phyloP scores from a whole-genome alignment of 1,284 basidiomycete genomes.

The Lentinula novae-zelandiae region DNA sequence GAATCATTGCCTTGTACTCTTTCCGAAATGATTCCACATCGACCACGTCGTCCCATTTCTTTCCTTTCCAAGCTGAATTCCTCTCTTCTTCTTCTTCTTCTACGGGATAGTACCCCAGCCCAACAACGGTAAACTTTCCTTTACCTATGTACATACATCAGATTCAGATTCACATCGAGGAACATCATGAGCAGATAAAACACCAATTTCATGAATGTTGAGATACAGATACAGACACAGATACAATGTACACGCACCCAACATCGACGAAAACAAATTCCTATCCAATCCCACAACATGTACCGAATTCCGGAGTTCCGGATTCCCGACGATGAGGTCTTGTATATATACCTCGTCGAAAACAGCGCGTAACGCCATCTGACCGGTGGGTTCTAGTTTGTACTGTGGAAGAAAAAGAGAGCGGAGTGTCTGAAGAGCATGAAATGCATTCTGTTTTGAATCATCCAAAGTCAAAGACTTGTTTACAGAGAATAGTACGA shows the following conservation, averaged over 20 bases:
- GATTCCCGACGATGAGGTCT: neutral
- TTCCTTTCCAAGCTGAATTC: neutral
- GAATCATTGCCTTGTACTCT: neutral
- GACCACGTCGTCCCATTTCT: conserved; percentile 3
- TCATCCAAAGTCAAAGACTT: too few species aligned
- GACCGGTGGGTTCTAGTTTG: conserved; percentile 2
- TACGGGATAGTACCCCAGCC: neutral
- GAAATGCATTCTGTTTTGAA: too few species aligned
- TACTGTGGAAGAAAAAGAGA: neutral
- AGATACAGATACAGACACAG: too few species aligned
- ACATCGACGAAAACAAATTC: conserved; percentile 9
- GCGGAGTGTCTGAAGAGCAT: neutral
- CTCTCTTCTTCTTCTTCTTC: neutral
- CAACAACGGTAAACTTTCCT: conserved; percentile 6
- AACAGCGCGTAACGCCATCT: conserved; percentile 5
- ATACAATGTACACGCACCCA: too few species aligned
- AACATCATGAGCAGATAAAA: too few species aligned
- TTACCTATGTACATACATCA: neutral
- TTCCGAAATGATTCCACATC: neutral
- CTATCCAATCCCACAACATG: conserved; percentile 7
- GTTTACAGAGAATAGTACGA: neutral
- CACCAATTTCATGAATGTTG: too few species aligned
- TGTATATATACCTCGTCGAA: neutral
- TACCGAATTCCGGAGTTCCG: conserved; percentile 3
- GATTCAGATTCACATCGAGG: neutral